Percentiles rank a stretch among this genome's conserved stretches.
phyloP scores from a whole-genome alignment of 192 early-diverging fungal species.

The Coemansia sp. region DNA sequence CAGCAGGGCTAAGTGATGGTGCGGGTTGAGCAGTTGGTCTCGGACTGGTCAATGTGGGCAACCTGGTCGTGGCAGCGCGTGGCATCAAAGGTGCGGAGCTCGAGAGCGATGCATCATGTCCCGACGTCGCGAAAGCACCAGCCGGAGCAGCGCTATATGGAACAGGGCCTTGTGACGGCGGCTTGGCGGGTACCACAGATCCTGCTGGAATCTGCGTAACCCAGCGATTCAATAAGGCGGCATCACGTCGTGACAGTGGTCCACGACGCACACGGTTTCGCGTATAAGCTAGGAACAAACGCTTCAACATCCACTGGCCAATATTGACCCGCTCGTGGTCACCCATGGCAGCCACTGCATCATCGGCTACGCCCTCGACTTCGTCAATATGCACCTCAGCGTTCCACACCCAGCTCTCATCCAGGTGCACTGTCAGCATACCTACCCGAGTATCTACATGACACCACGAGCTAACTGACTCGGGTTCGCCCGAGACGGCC shows the following conservation, averaged over 20 bases:
- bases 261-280: constrained; percentile 83
- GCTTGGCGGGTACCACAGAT: constrained; percentile 28
- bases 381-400: constrained; percentile 92
- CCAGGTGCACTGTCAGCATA: constrained; percentile 84
- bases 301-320: constrained; percentile 56
- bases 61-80: constrained; percentile 7
- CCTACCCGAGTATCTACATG: constrained; percentile 89
- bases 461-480: constrained; percentile 91
- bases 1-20: neutral
- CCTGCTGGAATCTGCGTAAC: constrained; percentile 51
- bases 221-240: constrained; percentile 53
- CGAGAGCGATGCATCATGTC: constrained; percentile 7
- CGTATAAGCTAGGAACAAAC: constrained; percentile 42
- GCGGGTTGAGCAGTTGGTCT: neutral
- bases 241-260: constrained; percentile 62
- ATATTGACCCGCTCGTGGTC: constrained; percentile 48
- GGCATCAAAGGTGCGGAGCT: constrained; percentile 6
- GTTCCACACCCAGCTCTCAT: constrained; percentile 74
- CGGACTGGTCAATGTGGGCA: constrained; percentile 12
- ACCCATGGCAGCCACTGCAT: constrained; percentile 36
- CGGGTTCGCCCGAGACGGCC: constrained; percentile 43
- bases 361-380: constrained; percentile 50
- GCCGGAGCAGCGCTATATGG: neutral
- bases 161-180: constrained; percentile 1
- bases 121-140: constrained; percentile 4